A percentile compares a stretch with the other conserved stretches of the same genome.
These are phyloP conservation scores for Cordyceps militaris DNA, from an alignment of 2,329 filamentous ascomycete species.

Conservation along the genomic window DNA sequence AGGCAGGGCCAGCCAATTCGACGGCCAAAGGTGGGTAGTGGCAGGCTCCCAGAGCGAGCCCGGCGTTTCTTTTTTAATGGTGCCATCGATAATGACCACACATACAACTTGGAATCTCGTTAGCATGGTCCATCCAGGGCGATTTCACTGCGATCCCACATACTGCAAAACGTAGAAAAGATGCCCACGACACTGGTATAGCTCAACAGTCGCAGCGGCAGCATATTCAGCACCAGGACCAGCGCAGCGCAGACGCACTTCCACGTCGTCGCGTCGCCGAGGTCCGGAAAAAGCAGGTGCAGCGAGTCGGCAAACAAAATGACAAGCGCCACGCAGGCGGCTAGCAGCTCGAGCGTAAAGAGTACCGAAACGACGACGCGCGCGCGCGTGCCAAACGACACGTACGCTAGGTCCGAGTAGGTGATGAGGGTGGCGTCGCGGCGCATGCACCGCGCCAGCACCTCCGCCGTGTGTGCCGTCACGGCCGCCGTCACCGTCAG, in stretches of 20 bases:
- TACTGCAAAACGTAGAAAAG: constrained; percentile 78
- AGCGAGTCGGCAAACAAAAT: constrained; percentile 93
- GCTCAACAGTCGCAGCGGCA: constrained; percentile 76
- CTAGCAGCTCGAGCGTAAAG: constrained; percentile 81
- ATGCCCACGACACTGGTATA: constrained; percentile 94
- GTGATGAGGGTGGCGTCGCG: constrained; percentile 80
- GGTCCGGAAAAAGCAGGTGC: constrained; percentile 65
- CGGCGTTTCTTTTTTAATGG: constrained; percentile 70
- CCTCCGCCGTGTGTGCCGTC: constrained; percentile 78
- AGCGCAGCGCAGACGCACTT: constrained; percentile 77
- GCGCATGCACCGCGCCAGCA: constrained; percentile 84
- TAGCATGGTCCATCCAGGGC: not conserved
- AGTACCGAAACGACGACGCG: constrained; percentile 76
- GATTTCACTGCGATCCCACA: constrained; percentile 33
- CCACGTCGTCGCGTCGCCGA: constrained; percentile 63
- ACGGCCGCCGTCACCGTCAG: constrained; percentile 65
- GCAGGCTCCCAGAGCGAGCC: constrained; percentile 80
- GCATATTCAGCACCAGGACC: constrained; percentile 74
- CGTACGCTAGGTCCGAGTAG: constrained; percentile 87
- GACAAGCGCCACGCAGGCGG: constrained; percentile 80
- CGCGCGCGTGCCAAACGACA: constrained; percentile 78
- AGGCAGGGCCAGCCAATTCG: constrained; percentile 80
- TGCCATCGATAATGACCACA: constrained; percentile 77
- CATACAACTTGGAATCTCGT: constrained; percentile 57
- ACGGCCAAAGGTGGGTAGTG: constrained; percentile 71